A percentile compares a stretch with the other conserved stretches of the same genome.
Conservation (phyloP, 176 grass and related monocot species). For the Carex cristatella region DNA sequence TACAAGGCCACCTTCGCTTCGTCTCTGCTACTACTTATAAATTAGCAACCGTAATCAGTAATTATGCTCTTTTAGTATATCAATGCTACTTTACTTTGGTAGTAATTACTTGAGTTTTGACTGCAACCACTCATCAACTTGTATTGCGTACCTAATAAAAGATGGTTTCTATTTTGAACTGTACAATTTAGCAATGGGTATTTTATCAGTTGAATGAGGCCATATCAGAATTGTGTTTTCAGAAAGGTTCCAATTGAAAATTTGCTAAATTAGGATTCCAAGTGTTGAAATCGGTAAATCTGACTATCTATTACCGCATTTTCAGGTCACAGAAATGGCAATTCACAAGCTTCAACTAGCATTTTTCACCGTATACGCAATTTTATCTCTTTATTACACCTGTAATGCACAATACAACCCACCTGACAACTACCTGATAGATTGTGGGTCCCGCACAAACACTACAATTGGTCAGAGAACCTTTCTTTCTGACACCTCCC, state of each 20-base stretch:
- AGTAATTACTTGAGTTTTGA: background rate
- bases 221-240: background rate
- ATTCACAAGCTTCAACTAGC: slow-evolving; percentile 19
- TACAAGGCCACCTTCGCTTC: background rate
- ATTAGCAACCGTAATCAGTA: background rate
- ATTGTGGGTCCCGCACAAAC: slow-evolving; percentile 64
- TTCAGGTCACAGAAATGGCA: slow-evolving; percentile 34
- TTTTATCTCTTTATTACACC: slow-evolving; percentile 32
- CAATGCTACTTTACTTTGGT: background rate
- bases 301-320: background rate
- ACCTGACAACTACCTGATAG: slow-evolving; percentile 70
- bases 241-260: background rate
- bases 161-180: background rate
- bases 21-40: background rate
- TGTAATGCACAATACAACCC: slow-evolving; percentile 58
- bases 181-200: background rate
- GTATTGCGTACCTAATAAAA: background rate
- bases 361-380: slow-evolving; percentile 27
- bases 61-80: background rate
- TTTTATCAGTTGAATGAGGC: background rate
- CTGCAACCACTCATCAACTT: background rate
- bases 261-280: background rate
- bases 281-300: background rate
- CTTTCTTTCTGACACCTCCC: slow-evolving; percentile 46
- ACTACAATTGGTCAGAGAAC: slow-evolving; percentile 52